phyloP scores from a whole-genome alignment of 352 stramenopile genomes.

The Pythium grandisporangium region DNA sequence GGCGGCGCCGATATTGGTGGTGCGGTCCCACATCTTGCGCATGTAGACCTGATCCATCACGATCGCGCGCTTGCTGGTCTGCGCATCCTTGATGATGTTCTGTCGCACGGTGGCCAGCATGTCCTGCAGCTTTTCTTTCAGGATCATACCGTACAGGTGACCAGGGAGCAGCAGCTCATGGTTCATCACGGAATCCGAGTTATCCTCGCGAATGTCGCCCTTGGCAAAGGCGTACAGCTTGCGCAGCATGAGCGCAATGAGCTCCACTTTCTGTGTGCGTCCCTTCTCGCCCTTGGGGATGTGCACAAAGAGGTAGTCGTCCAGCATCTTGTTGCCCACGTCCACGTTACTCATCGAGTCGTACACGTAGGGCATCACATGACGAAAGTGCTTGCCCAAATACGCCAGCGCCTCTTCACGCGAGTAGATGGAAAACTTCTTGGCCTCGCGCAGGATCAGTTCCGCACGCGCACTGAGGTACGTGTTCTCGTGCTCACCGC shows the following conservation, averaged over 20 bases:
- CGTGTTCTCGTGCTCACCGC: conserved; percentile 94
- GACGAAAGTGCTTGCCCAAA: conserved; percentile 95
- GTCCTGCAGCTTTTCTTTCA: conserved; percentile 99
- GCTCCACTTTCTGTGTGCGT: conserved; percentile 86
- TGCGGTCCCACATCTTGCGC: conserved; percentile 91
- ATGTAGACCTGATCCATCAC: conserved; percentile 87
- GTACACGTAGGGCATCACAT: conserved; percentile 81
- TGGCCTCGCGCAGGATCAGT: conserved; percentile 95
- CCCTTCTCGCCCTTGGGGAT: conserved; percentile 86
- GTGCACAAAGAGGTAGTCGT: conserved; percentile 97
- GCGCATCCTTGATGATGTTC: conserved; percentile 74
- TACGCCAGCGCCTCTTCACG: conserved; percentile 89
- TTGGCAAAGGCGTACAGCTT: conserved; percentile 98
- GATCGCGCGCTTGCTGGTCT: conserved; percentile 41
- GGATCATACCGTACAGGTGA: conserved; percentile 93
- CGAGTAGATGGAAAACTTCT: conserved; percentile 89
- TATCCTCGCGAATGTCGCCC: conserved; percentile 93
- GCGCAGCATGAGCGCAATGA: conserved; percentile 94
- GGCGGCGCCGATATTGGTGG: conserved; percentile 86
- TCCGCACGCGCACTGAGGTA: conserved; percentile 96
- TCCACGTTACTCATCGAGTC: conserved; percentile 86
- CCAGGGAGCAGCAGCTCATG: conserved; percentile 95
- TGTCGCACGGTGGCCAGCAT: conserved; percentile 65
- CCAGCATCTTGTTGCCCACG: conserved; percentile 83
- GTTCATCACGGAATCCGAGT: conserved; percentile 98